Conservation (phyloP, 2,329 filamentous ascomycete species). For the Paracoccidioides lutzii region DNA sequence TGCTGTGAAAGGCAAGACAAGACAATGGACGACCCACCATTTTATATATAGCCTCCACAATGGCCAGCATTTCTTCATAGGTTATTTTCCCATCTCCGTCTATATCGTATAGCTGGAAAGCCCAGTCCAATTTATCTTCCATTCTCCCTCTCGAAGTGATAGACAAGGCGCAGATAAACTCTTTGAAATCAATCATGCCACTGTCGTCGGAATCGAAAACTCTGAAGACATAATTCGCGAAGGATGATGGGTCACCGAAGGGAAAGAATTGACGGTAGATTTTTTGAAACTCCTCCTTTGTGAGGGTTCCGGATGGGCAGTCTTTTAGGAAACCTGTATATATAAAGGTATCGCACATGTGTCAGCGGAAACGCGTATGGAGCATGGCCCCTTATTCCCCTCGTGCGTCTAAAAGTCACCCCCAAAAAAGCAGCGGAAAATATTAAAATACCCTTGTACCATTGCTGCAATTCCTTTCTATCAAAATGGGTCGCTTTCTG, state of each 20-base stretch:
- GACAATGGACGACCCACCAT: slow-evolving; percentile 52
- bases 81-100: slow-evolving; percentile 98
- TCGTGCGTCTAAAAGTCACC: background rate
- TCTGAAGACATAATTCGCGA: slow-evolving; percentile 98
- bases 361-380: background rate
- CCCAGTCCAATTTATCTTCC: slow-evolving; percentile 99
- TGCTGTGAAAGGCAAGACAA: background rate
- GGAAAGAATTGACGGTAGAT: slow-evolving; percentile 99
- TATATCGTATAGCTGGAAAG: slow-evolving; percentile 98
- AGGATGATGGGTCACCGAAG: slow-evolving; percentile 91
- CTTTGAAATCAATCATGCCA: slow-evolving; percentile 97
- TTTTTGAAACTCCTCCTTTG: slow-evolving; percentile 98
- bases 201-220: slow-evolving; percentile 97
- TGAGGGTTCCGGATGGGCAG: slow-evolving; percentile 90
- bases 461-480: slow-evolving; percentile 99
- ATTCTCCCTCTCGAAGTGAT: slow-evolving; percentile 96
- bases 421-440: background rate
- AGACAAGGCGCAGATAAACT: slow-evolving; percentile 96
- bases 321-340: slow-evolving; percentile 84
- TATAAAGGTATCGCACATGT: background rate
- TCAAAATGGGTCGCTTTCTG: slow-evolving; percentile 97
- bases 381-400: background rate
- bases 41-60: slow-evolving; percentile 99
- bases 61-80: slow-evolving; percentile 97
- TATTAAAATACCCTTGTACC: slow-evolving; percentile 77